Evolutionary conservation across 768 basidiomycete species (phyloP).

Genomic region (Crepidotus variabilis): DNA sequence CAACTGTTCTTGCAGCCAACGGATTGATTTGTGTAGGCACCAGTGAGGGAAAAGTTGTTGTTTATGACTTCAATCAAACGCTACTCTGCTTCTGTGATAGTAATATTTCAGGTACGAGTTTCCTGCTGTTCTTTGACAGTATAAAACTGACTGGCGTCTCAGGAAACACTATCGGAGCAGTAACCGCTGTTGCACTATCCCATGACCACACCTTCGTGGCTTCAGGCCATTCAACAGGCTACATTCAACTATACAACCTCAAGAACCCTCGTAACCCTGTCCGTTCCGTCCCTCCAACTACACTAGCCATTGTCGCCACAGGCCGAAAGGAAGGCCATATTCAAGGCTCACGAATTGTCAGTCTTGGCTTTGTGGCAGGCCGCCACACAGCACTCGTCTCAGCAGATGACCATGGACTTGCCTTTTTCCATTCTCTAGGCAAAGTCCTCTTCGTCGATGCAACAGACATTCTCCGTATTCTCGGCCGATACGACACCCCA

Average conservation of each 20-base stretch:
- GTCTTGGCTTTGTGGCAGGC: slow-evolving; percentile 82
- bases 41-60: slow-evolving; percentile 67
- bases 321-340: slow-evolving; percentile 88
- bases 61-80: slow-evolving; percentile 91
- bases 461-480: slow-evolving; percentile 87
- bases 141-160: slow-evolving; percentile 15
- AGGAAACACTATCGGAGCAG: slow-evolving; percentile 66
- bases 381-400: slow-evolving; percentile 91
- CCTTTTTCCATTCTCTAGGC: slow-evolving; percentile 93
- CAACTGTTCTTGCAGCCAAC: slow-evolving; percentile 80
- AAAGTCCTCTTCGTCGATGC: slow-evolving; percentile 95
- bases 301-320: slow-evolving; percentile 60
- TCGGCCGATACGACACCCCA: slow-evolving; percentile 66
- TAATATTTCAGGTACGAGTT: slow-evolving; percentile 52
- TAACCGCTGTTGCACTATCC: slow-evolving; percentile 88
- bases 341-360: slow-evolving; percentile 72
- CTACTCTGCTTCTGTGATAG: slow-evolving; percentile 76
- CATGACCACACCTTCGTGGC: slow-evolving; percentile 93
- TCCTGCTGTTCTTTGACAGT: background rate
- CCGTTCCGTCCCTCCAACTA: slow-evolving; percentile 68
- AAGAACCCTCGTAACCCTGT: slow-evolving; percentile 64
- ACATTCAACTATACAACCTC: slow-evolving; percentile 85
- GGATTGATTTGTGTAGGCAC: slow-evolving; percentile 91
- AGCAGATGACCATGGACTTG: slow-evolving; percentile 86
- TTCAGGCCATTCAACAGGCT: slow-evolving; percentile 79